Percentiles rank a stretch among this genome's conserved stretches.
These are phyloP conservation scores for Phyllosticta citrichinensis DNA, from an alignment of 2,329 filamentous ascomycete genomes.

Conservation along the genomic window DNA sequence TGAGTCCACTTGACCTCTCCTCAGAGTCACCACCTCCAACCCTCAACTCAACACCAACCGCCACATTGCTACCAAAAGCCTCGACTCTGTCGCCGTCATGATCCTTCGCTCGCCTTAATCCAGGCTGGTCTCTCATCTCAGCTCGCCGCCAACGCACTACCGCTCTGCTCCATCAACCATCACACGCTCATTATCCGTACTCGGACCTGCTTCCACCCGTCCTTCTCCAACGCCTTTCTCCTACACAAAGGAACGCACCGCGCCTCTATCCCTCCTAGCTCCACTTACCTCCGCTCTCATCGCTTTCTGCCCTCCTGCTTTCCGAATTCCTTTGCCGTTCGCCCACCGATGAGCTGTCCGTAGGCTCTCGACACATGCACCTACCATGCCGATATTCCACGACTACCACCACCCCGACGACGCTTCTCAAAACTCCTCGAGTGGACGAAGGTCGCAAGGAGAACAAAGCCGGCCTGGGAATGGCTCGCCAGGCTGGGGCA, in stretches of 20 bases:
- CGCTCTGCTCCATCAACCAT: background rate
- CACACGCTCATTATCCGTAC: background rate
- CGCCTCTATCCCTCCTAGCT: background rate
- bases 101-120: background rate
- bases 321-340: background rate
- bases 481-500: background rate
- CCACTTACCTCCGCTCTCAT: background rate
- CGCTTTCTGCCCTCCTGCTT: background rate
- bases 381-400: conserved; percentile 27
- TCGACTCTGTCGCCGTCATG: background rate
- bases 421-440: background rate
- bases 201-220: background rate
- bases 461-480: background rate
- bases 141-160: background rate
- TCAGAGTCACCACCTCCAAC: background rate
- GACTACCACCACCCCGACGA: background rate
- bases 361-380: background rate
- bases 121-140: background rate
- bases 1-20: background rate
- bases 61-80: background rate
- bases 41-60: background rate
- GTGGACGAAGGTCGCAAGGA: background rate
- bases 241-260: background rate
- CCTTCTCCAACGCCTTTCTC: background rate
- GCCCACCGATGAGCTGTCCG: conserved; percentile 5